phyloP scores from a whole-genome alignment of 768 basidiomycete species.

The Russula earlei region DNA sequence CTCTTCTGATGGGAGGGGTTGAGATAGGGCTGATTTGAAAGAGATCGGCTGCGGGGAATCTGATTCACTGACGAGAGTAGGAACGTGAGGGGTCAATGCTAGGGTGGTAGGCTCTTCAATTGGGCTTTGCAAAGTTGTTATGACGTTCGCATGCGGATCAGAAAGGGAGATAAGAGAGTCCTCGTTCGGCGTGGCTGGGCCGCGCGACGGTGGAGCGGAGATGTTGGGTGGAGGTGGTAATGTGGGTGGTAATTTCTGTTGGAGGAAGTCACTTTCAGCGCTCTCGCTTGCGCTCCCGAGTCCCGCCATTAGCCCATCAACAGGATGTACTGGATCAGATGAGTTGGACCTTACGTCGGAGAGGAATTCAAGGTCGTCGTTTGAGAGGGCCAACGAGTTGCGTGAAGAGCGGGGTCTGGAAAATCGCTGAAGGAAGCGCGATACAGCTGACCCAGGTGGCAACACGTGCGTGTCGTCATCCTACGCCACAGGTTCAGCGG shows the following conservation, averaged over 20 bases:
- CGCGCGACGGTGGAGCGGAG: neutral
- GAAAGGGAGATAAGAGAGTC: neutral
- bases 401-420: constrained; percentile 40
- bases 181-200: neutral
- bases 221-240: constrained; percentile 7
- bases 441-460: constrained; percentile 53
- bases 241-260: constrained; percentile 20
- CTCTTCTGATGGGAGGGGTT: neutral
- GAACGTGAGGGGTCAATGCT: neutral
- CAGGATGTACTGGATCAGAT: constrained; percentile 29
- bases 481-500: constrained; percentile 20
- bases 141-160: neutral
- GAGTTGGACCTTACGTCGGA: constrained; percentile 55
- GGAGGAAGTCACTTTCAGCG: constrained; percentile 22
- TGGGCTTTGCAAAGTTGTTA: neutral
- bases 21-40: neutral
- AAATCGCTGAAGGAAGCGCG: constrained; percentile 75
- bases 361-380: constrained; percentile 76
- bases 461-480: constrained; percentile 16
- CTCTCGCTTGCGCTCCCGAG: constrained; percentile 37
- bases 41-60: neutral
- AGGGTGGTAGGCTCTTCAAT: neutral
- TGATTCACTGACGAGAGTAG: neutral
- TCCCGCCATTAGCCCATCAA: constrained; percentile 28
- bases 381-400: constrained; percentile 60